Conservation (phyloP, 169 alveolate species). For the Cryptosporidium xiaoi region DNA sequence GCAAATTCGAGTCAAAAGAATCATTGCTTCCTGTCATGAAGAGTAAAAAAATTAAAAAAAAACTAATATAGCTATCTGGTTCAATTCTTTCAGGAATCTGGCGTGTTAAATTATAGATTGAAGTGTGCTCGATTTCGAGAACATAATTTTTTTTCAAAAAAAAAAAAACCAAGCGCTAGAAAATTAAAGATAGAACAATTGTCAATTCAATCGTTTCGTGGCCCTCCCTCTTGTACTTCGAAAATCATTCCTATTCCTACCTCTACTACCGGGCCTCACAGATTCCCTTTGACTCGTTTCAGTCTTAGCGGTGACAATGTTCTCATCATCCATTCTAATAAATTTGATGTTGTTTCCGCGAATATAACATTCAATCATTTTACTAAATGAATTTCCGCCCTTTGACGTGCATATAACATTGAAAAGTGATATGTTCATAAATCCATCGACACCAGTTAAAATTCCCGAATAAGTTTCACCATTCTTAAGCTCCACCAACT, state of each 20-base stretch:
- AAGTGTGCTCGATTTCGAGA: constrained; percentile 64
- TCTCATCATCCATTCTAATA: constrained; percentile 85
- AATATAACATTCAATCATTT: constrained; percentile 84
- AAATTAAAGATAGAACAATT: neutral
- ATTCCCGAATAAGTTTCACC: constrained; percentile 89
- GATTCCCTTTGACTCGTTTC: constrained; percentile 76
- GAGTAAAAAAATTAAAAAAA: neutral
- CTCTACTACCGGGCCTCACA: constrained; percentile 19
- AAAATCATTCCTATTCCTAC: constrained; percentile 52
- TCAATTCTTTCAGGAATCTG: neutral
- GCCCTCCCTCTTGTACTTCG: constrained; percentile 28
- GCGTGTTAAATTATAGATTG: constrained; percentile 60
- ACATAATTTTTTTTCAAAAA: constrained; percentile 32
- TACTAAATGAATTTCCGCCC: constrained; percentile 85
- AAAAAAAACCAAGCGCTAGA: constrained; percentile 38
- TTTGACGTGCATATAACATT: constrained; percentile 87
- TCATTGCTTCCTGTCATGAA: constrained; percentile 66
- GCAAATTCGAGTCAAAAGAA: constrained; percentile 31
- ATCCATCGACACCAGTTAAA: constrained; percentile 84
- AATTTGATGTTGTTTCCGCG: constrained; percentile 87
- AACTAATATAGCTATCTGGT: neutral
- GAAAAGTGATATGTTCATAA: constrained; percentile 85
- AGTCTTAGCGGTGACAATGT: constrained; percentile 83
- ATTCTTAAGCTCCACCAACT: constrained; percentile 86
- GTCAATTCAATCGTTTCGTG: constrained; percentile 13